Evolutionary conservation across 441 rosid species (phyloP).

Genomic region (Eugenia klotzschiana): DNA sequence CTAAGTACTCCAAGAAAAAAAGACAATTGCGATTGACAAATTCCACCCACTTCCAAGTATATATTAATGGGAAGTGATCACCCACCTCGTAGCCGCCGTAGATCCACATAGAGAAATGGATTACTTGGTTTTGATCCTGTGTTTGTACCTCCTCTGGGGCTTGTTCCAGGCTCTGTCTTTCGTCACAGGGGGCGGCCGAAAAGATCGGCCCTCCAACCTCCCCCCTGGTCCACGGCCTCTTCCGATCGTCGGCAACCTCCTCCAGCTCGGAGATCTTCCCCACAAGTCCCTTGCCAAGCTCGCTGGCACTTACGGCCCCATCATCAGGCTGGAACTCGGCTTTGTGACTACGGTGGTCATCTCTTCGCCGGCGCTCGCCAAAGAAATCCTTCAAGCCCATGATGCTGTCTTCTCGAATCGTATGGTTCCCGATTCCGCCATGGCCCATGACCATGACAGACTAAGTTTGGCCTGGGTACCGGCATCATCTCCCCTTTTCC

Average conservation of each 20-base stretch:
- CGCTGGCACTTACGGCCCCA: not conserved
- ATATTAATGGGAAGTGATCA: not conserved
- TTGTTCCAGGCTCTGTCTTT: not conserved
- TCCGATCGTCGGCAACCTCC: conserved; percentile 2
- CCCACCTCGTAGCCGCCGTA: not conserved
- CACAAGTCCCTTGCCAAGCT: conserved; percentile 1
- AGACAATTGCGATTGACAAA: not conserved
- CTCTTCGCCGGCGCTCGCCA: not conserved
- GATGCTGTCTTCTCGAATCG: not conserved
- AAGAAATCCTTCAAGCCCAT: not conserved
- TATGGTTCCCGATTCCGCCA: not conserved
- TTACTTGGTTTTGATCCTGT: not conserved
- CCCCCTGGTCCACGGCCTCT: conserved; percentile 5
- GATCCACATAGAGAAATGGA: not conserved
- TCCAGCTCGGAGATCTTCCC: not conserved
- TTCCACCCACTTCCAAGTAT: not conserved
- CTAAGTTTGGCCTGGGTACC: not conserved
- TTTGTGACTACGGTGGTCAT: not conserved
- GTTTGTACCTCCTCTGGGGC: not conserved
- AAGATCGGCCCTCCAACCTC: not conserved
- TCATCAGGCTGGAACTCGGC: conserved; percentile 3
- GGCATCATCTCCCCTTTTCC: not conserved
- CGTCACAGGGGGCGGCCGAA: not conserved
- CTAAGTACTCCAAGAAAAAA: not conserved
- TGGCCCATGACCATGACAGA: not conserved